Conservation (phyloP, 495 filamentous ascomycete species). For the Penicillium canescens region DNA sequence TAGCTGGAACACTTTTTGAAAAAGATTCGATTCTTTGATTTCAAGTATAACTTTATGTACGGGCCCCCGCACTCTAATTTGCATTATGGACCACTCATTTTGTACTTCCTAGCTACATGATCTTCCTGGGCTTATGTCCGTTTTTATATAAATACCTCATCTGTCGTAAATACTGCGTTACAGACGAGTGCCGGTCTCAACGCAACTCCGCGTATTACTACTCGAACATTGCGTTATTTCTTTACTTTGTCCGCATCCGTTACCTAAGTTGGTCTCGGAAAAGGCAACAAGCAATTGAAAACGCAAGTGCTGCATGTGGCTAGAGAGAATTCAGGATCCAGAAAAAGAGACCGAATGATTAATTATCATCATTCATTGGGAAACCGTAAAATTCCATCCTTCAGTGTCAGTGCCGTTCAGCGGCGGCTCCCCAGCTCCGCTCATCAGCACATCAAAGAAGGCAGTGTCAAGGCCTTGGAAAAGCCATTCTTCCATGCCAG, state of each 20-base stretch:
- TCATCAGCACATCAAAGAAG: conserved; percentile 1
- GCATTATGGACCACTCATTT: conserved; percentile 1
- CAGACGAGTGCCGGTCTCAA: conserved; percentile 3
- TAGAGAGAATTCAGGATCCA: background rate
- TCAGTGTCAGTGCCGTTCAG: background rate
- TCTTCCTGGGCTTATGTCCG: conserved; percentile 1
- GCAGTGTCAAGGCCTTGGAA: background rate
- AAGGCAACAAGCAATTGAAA: background rate
- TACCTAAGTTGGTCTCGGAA: conserved; percentile 1
- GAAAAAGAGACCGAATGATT: too few relatives aligned
- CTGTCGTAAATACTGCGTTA: conserved; percentile 1
- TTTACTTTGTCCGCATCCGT: conserved; percentile 3
- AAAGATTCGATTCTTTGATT: conserved; percentile 3
- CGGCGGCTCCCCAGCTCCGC: background rate
- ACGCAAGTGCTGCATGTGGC: background rate
- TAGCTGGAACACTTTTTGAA: conserved; percentile 4
- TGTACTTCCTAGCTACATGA: conserved; percentile 2
- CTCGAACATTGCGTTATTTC: background rate
- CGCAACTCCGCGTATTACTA: background rate
- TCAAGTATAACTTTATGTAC: conserved; percentile 6
- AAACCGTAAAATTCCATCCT: background rate
- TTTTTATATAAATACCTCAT: conserved; percentile 5
- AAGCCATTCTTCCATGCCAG: background rate
- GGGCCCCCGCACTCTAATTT: background rate
- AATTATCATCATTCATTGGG: background rate